phyloP scores from a whole-genome alignment of 495 filamentous ascomycete species.

The Hypoxylon cercidicola region DNA sequence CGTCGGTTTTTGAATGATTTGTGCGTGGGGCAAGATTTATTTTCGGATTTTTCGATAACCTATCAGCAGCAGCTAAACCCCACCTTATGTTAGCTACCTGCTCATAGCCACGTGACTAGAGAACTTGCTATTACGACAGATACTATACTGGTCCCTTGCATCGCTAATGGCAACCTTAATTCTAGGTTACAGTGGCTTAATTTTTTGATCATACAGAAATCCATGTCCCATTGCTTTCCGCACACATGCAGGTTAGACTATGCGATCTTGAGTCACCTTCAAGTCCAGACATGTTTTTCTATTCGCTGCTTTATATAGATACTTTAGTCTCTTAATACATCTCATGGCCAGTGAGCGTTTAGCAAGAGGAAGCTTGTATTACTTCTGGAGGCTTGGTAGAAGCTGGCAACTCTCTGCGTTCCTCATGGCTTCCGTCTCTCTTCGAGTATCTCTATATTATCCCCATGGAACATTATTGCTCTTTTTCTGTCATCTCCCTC shows the following conservation, averaged over 20 bases:
- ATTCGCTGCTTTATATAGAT: not conserved
- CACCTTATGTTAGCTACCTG: constrained; percentile 36
- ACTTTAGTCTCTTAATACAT: not conserved
- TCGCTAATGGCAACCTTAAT: not conserved
- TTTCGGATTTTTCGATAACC: constrained; percentile 37
- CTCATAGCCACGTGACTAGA: constrained; percentile 29
- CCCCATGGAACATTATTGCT: not conserved
- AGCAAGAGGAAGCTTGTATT: constrained; percentile 11
- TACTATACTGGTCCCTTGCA: not conserved
- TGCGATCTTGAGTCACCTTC: constrained; percentile 32
- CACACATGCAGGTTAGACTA: constrained; percentile 21
- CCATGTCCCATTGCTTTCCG: constrained; percentile 17
- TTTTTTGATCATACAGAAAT: constrained; percentile 4
- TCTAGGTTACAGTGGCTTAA: constrained; percentile 9
- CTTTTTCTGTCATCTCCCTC: not conserved
- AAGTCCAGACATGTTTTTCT: constrained; percentile 4
- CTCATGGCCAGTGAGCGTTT: constrained; percentile 3
- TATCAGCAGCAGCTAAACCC: constrained; percentile 30
- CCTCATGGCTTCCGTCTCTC: not conserved
- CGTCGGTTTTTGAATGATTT: constrained; percentile 48
- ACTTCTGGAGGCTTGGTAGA: constrained; percentile 11
- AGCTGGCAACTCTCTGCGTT: constrained; percentile 15
- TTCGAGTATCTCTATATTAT: constrained; percentile 18
- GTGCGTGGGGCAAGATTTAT: constrained; percentile 44
- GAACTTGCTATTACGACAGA: not conserved